A percentile compares a stretch with the other conserved stretches of the same genome.
Evolutionary conservation across 768 basidiomycete species (phyloP).

Genomic region (Artomyces pyxidatus): DNA sequence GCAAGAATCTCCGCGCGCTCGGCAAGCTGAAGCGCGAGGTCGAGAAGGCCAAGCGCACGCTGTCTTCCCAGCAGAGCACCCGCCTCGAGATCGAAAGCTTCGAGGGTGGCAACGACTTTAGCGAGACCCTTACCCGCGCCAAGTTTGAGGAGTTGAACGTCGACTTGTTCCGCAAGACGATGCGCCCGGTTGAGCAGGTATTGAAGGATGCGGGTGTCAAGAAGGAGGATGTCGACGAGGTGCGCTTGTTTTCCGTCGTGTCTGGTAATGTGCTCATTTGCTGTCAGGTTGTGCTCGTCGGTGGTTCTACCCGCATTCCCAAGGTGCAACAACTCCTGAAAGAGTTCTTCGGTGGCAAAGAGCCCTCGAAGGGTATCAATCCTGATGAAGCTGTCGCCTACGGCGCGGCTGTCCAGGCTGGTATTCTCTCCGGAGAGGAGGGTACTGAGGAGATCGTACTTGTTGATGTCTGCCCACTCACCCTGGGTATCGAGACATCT

Average conservation of each 20-base stretch:
- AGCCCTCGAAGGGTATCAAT: constrained; percentile 98
- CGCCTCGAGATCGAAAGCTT: constrained; percentile 94
- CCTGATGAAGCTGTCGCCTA: constrained; percentile 99
- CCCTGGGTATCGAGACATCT: constrained; percentile 98
- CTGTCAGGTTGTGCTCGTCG: constrained; percentile 86
- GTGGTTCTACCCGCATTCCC: constrained; percentile 98
- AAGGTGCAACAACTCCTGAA: constrained; percentile 98
- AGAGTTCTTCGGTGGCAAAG: constrained; percentile 95
- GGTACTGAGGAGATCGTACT: constrained; percentile 87
- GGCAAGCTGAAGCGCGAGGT: constrained; percentile 44
- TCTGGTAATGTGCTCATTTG: no score
- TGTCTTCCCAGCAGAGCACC: constrained; percentile 81
- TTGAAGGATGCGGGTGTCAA: constrained; percentile 96
- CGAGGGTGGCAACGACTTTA: constrained; percentile 94
- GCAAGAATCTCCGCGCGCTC: constrained; percentile 40
- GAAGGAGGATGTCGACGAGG: constrained; percentile 95
- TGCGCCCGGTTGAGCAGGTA: constrained; percentile 99
- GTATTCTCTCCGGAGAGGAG: constrained; percentile 93
- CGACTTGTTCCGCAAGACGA: constrained; percentile 98
- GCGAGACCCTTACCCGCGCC: constrained; percentile 93
- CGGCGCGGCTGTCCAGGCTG: constrained; percentile 97
- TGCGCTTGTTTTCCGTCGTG: constrained; percentile 21
- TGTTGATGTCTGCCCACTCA: constrained; percentile 93
- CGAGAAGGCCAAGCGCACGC: constrained; percentile 59
- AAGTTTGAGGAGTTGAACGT: constrained; percentile 99